Evolutionary conservation across 352 stramenopile species (phyloP), one percentile per base, ranked within the genome.

Genomic region (Globisporangium cylindrosporum): DNA sequence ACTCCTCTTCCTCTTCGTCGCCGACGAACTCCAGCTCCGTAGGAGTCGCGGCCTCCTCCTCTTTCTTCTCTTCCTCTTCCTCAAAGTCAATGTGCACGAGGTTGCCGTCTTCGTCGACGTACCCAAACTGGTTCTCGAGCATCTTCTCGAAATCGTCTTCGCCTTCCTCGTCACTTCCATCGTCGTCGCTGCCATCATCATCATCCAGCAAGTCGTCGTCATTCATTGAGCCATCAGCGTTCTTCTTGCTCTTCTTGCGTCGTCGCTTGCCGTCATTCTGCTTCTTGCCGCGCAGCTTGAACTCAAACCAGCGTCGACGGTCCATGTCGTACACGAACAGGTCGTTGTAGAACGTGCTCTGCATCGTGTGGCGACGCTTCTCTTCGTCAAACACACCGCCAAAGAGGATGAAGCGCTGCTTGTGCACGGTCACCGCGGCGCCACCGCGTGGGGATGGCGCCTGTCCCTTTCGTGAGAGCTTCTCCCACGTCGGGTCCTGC

Each of bases 311-410:
- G 60, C 96, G 95, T 20, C 94, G 87, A 27, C 94, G 86, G 64
- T 98, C 95, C 84, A 98, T 97, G 76, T 99, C 97, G 71, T 99
- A 98, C 22, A 97, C 95, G 77, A 98, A 98, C 43, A 99, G 73
- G 72, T 99, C 96, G 75, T 98, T 98, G 80, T 98, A 99, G 81
- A 99, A 99, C 38, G 97, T 92, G 34, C 81, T 92, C 71, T 93
- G 82, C 62, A 95, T 92, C 36, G 84, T 67, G 59, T 95, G 86
- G 22, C 86, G 84, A 20, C 84, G 84, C 59, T 91, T 79, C 73
- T 98, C 95, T 71, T 95, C 82, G 73, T 98, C 96, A 59, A 94
- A 90, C 4, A 99, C 97, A 43, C 97, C 97, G 32, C 97, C 97
- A 82, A 98, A 99, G n/a, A 98, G 81, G 59, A 99, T 86, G 69